These are phyloP conservation scores for Apiotrichum akiyoshidainum DNA, from an alignment of 1,284 basidiomycete genomes.

Conservation along the genomic window DNA sequence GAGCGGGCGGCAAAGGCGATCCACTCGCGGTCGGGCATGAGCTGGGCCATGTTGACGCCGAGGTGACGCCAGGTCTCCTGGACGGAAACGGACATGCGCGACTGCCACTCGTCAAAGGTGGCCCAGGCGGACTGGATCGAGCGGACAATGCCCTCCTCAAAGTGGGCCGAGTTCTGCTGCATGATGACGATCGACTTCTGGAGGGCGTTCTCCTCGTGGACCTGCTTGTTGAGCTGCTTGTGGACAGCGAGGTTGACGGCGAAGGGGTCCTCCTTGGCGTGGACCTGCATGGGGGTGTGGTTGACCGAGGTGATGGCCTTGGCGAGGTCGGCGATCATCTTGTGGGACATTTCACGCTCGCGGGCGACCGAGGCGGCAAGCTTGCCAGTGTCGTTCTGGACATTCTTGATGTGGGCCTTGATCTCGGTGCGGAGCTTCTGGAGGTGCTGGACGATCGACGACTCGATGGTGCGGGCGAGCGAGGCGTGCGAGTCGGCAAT, in stretches of 20 bases:
- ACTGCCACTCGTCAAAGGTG: slow-evolving; percentile 96
- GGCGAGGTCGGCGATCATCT: slow-evolving; percentile 81
- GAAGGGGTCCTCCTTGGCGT: slow-evolving; percentile 80
- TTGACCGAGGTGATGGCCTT: slow-evolving; percentile 85
- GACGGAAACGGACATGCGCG: slow-evolving; percentile 73
- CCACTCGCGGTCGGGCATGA: slow-evolving; percentile 94
- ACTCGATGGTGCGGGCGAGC: slow-evolving; percentile 91
- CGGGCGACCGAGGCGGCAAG: slow-evolving; percentile 89
- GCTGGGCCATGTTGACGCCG: slow-evolving; percentile 72
- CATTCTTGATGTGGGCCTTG: slow-evolving; percentile 95
- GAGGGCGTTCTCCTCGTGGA: slow-evolving; percentile 94
- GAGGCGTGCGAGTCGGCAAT: slow-evolving; percentile 97
- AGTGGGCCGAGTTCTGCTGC: slow-evolving; percentile 96
- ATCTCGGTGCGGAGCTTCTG: slow-evolving; percentile 91
- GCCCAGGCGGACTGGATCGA: slow-evolving; percentile 95
- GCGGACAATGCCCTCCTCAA: slow-evolving; percentile 94
- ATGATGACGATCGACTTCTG: slow-evolving; percentile 99
- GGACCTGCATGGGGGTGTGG: slow-evolving; percentile 88
- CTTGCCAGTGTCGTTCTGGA: slow-evolving; percentile 97
- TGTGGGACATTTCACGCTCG: slow-evolving; percentile 86
- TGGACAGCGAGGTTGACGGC: slow-evolving; percentile 72
- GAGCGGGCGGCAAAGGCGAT: slow-evolving; percentile 89
- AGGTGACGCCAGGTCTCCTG: slow-evolving; percentile 78
- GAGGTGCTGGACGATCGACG: slow-evolving; percentile 95
- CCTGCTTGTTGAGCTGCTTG: slow-evolving; percentile 86